These are phyloP conservation scores for Fomitopsis betulina DNA, from an alignment of 1,284 basidiomycete species.

Conservation along the genomic window DNA sequence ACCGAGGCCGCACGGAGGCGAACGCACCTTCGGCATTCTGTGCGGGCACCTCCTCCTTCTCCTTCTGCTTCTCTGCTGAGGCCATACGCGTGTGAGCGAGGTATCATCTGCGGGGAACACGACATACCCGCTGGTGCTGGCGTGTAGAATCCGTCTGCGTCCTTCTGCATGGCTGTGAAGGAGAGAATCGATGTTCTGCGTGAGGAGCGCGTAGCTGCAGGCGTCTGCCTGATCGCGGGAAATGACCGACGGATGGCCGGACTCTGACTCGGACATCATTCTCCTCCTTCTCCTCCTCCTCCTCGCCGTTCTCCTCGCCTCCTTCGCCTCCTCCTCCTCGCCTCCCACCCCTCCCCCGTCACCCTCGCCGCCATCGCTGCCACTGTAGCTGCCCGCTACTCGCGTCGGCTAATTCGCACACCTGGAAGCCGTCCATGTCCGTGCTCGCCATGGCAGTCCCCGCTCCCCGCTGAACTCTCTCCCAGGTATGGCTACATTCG, in stretches of 20 bases:
- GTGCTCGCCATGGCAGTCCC: background rate
- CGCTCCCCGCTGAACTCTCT: background rate
- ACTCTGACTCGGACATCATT: background rate
- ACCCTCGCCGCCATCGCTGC: background rate
- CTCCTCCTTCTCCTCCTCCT: background rate
- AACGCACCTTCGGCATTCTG: conserved; percentile 12
- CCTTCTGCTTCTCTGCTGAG: background rate
- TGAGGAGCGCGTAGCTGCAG: background rate
- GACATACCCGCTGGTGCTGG: conserved; percentile 35
- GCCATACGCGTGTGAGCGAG: conserved; percentile 6
- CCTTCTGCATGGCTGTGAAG: conserved; percentile 55
- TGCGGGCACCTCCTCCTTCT: conserved; percentile 4
- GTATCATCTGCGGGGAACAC: background rate
- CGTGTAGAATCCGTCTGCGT: conserved; percentile 71
- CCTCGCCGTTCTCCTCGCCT: background rate
- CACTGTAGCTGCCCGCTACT: background rate
- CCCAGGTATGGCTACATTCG: conserved; percentile 9
- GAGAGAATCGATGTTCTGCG: background rate
- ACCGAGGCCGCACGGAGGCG: background rate
- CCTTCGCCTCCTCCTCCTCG: background rate
- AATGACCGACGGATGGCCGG: background rate
- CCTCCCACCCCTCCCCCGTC: background rate
- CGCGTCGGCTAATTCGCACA: background rate
- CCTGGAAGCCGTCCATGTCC: conserved; percentile 4
- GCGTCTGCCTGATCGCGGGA: background rate